Evolutionary conservation across 1,284 basidiomycete genomes (phyloP).

Genomic region (Sanguinoderma infundibulare): DNA sequence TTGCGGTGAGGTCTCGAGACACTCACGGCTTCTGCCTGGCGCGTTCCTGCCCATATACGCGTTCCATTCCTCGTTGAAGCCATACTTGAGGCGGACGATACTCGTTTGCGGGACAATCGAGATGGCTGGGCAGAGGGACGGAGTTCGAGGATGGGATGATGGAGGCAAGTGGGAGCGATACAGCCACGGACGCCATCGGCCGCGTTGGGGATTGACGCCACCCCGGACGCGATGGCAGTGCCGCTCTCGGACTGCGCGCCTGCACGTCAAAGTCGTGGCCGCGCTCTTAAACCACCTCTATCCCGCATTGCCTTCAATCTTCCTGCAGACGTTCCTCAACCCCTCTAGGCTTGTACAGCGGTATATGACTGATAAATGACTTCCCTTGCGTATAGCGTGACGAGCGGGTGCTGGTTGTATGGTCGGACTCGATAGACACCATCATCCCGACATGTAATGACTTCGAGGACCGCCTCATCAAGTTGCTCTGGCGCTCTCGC

Average conservation of each 20-base stretch:
- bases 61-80: background rate
- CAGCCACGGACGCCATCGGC: background rate
- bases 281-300: too few relatives aligned
- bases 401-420: constrained; percentile 77
- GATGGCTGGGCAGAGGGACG: background rate
- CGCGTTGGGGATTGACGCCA: too few relatives aligned
- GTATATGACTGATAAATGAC: background rate
- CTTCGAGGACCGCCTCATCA: constrained; percentile 81
- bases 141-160: background rate
- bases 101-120: background rate
- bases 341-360: too few relatives aligned
- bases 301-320: too few relatives aligned
- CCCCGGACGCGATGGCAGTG: too few relatives aligned
- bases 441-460: constrained; percentile 75
- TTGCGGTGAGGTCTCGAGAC: background rate
- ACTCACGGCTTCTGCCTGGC: constrained; percentile 2
- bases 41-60: background rate
- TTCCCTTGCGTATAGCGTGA: constrained; percentile 69
- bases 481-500: constrained; percentile 67
- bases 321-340: too few relatives aligned
- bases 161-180: background rate
- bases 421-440: constrained; percentile 75
- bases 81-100: background rate
- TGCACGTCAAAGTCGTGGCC: too few relatives aligned
- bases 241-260: too few relatives aligned